Evolutionary conservation across 2,329 filamentous ascomycete species (phyloP), one percentile per base, ranked within the genome.

Genomic region (Aspergillus sp.): DNA sequence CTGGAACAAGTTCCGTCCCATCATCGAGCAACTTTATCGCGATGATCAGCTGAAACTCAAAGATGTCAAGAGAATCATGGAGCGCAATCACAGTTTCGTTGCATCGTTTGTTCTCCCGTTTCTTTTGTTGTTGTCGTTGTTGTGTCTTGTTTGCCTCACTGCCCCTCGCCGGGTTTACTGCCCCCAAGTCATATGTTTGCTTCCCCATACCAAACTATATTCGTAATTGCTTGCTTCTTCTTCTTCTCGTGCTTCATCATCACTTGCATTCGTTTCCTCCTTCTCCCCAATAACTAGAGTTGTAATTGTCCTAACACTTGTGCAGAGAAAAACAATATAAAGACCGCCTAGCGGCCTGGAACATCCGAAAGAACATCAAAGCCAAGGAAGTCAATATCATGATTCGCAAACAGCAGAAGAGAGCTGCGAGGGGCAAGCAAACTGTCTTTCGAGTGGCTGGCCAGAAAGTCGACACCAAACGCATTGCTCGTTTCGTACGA

Each of bases 241-340:
- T 6, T 39, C 19, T 33, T 55, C 6, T 49, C 15, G n/a, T 48
- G 9, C 5, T n/a, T 43, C 31, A 6, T 33, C 11, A 17, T 55
- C 12, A 17, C 9, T 31, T 21, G 6, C 12, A 11, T 15, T 46
- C 44, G 23, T 3, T 14, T 6, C 6, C 44, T 12, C 24, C 14
- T 2, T 27, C n/a, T 8, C 6, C n/a, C n/a, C 12, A 15, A 2
- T n/a, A 37, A 37, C 9, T 31, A 11, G 14, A 3, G 6, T n/a
- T 37, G 35, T 37, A 37, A 37, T 37, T n/a, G 9, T 37, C 27
- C 55, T 56, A 45, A 51, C 39, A 56, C 41, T 43, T 44, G 31
- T 61, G 41, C 59, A 74, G 72, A 62, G 72, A 74, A 65, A 74
- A 73, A 61, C 71, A 74, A 64, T 74, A 73, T 61, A 74, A 74